phyloP scores from a whole-genome alignment of 2,329 filamentous ascomycete genomes.

The Penicillium vulpinum region DNA sequence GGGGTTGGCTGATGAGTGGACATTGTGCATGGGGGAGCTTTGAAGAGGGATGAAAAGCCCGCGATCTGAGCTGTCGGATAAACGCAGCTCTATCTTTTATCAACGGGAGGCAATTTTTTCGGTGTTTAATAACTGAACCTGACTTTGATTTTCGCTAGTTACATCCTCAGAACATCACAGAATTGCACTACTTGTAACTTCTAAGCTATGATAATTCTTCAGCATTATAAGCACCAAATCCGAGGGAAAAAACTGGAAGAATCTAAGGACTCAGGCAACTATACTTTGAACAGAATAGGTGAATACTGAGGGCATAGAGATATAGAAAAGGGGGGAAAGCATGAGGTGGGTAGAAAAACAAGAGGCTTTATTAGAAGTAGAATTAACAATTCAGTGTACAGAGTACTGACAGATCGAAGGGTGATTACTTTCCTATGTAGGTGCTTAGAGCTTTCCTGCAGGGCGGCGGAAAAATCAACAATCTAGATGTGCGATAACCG shows the following conservation, averaged over 20 bases:
- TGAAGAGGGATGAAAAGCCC: neutral
- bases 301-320: no score
- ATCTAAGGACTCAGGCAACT: no score
- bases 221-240: neutral
- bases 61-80: neutral
- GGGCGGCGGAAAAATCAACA: neutral
- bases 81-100: neutral
- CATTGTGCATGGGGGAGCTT: conserved; percentile 12
- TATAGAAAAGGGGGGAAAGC: no score
- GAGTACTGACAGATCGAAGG: no score
- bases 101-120: neutral
- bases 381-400: no score
- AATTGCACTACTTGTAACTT: neutral
- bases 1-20: conserved; percentile 35
- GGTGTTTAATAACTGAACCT: neutral
- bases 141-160: neutral
- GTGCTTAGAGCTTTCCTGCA: conserved; percentile 12
- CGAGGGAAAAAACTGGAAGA: no score
- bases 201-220: neutral
- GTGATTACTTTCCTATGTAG: no score
- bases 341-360: no score
- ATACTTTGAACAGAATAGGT: no score
- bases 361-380: no score
- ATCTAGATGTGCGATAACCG: neutral
- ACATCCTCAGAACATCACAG: neutral